A percentile compares a stretch with the other conserved stretches of the same genome.
phyloP scores from a whole-genome alignment of 2,329 filamentous ascomycete genomes.

The Dissoconium aciculare region DNA sequence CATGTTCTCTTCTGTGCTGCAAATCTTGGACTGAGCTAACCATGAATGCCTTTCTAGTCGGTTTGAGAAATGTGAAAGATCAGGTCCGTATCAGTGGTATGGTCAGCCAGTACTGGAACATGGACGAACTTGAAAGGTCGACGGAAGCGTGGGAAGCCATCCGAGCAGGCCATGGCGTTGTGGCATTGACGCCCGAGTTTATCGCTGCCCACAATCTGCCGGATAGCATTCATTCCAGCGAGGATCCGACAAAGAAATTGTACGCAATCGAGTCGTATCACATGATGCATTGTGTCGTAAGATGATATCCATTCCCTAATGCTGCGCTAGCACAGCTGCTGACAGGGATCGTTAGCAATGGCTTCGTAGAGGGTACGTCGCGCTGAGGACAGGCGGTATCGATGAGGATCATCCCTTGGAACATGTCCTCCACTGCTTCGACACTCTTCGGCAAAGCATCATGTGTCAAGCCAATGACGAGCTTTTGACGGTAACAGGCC shows the following conservation, averaged over 20 bases:
- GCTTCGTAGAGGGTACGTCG: conserved; percentile 1
- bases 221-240: conserved; percentile 7
- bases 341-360: no score
- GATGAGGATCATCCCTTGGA: conserved; percentile 2
- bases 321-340: no score
- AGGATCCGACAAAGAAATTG: conserved; percentile 3
- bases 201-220: conserved; percentile 4
- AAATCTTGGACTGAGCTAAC: no score
- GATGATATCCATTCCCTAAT: no score
- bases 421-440: conserved; percentile 10
- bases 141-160: conserved; percentile 7
- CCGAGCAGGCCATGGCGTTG: conserved; percentile 7
- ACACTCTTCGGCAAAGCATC: conserved; percentile 8
- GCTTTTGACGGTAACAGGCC: conserved; percentile 4
- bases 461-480: conserved; percentile 6
- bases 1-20: no score
- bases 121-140: conserved; percentile 2
- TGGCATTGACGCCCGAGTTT: conserved; percentile 6
- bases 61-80: conserved; percentile 1
- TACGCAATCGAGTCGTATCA: conserved; percentile 11
- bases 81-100: conserved; percentile 1
- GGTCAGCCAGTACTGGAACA: conserved; percentile 3
- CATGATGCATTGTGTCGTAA: conserved; percentile 8
- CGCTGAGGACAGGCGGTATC: conserved; percentile 1
- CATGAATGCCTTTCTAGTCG: no score